A percentile compares a stretch with the other conserved stretches of the same genome.
These are phyloP conservation scores for Salix caprea DNA, from an alignment of 345 rosid genomes.

Conservation along the genomic window DNA sequence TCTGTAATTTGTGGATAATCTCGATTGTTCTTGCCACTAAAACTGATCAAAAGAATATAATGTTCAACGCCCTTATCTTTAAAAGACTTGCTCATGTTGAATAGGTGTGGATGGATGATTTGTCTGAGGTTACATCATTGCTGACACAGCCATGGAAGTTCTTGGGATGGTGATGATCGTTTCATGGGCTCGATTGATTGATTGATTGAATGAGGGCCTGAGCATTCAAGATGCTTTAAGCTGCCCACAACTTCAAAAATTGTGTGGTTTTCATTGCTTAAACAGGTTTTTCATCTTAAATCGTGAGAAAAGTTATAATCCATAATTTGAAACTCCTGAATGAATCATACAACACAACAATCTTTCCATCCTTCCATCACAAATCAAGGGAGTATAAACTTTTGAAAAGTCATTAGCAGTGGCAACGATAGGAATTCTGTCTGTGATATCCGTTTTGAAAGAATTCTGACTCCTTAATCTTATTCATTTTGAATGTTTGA, in stretches of 20 bases:
- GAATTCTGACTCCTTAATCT: too few species aligned
- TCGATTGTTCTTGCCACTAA: slow-evolving; percentile 4
- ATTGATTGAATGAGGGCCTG: neutral
- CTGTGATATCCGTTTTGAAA: slow-evolving; percentile 59
- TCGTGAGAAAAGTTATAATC: too few species aligned
- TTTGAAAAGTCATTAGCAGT: slow-evolving; percentile 91
- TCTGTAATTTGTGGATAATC: slow-evolving; percentile 7
- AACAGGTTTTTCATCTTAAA: too few species aligned
- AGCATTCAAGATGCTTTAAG: neutral
- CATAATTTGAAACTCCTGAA: neutral
- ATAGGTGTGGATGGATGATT: neutral
- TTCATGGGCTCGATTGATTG: too few species aligned
- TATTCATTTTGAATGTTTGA: too few species aligned
- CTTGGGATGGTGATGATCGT: neutral
- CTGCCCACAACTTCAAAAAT: too few species aligned
- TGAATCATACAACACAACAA: slow-evolving; percentile 64
- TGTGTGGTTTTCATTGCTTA: too few species aligned
- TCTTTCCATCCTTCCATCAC: slow-evolving; percentile 98
- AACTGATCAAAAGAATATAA: neutral
- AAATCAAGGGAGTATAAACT: slow-evolving; percentile 90
- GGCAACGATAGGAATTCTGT: slow-evolving; percentile 83
- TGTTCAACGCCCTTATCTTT: neutral
- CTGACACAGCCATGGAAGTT: neutral
- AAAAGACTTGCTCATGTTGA: neutral
- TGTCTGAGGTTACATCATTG: neutral